Conservation (phyloP, 768 basidiomycete species). For the Rhodosporidiobolus odoratus region DNA sequence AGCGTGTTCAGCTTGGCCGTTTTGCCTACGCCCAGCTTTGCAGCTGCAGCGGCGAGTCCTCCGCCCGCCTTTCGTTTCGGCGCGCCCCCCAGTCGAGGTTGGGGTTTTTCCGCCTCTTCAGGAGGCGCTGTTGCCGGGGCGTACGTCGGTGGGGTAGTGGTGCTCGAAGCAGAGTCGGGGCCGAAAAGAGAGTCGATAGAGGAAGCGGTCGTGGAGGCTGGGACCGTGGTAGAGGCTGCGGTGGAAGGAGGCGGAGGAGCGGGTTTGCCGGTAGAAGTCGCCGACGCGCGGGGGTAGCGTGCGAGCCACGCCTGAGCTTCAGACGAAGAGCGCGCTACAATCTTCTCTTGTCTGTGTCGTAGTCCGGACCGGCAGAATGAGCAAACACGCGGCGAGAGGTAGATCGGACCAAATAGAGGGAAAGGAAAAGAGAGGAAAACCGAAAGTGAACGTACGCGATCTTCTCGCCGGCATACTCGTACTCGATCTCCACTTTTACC, state of each 20-base stretch:
- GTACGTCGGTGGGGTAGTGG: slow-evolving; percentile 17
- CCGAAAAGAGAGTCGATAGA: slow-evolving; percentile 3
- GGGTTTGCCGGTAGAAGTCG: slow-evolving; percentile 14
- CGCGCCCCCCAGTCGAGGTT: slow-evolving; percentile 12
- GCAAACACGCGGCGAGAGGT: slow-evolving; percentile 6
- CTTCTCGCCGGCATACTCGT: slow-evolving; percentile 71
- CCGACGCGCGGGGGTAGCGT: neutral
- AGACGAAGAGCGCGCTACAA: slow-evolving; percentile 65
- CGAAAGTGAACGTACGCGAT: slow-evolving; percentile 55
- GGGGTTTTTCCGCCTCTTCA: slow-evolving; percentile 42
- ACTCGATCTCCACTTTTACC: slow-evolving; percentile 65
- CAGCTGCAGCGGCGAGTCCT: slow-evolving; percentile 60
- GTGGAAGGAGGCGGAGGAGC: neutral
- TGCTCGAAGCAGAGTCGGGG: slow-evolving; percentile 27
- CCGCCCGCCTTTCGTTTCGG: slow-evolving; percentile 52
- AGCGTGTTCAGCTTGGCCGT: slow-evolving; percentile 74
- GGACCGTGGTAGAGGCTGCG: neutral
- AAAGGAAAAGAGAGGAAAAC: neutral
- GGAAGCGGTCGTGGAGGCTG: neutral
- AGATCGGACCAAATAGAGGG: neutral
- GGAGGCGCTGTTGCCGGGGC: slow-evolving; percentile 16
- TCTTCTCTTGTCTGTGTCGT: slow-evolving; percentile 61
- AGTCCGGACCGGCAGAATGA: slow-evolving; percentile 1
- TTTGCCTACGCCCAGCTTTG: slow-evolving; percentile 25
- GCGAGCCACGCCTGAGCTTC: slow-evolving; percentile 72